Conservation (phyloP, 2,329 filamentous ascomycete species). For the Colletotrichum magnum region DNA sequence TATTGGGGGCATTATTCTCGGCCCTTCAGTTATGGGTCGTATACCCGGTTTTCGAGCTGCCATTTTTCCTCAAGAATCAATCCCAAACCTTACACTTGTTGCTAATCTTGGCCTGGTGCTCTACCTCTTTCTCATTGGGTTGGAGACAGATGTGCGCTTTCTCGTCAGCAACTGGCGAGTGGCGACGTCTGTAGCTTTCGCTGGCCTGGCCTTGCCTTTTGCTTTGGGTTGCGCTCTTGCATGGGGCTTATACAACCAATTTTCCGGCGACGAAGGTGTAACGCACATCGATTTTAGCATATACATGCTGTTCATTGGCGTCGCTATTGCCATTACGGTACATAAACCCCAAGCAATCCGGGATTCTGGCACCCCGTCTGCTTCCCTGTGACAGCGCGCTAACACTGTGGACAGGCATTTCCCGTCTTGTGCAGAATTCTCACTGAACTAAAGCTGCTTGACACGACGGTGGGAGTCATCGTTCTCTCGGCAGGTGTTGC, state of each 20-base stretch:
- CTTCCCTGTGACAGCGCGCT: too few relatives aligned
- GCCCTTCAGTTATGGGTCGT: slow-evolving; percentile 89
- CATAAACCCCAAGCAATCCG: too few relatives aligned
- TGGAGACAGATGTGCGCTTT: slow-evolving; percentile 87
- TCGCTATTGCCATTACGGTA: slow-evolving; percentile 88
- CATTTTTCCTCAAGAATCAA: slow-evolving; percentile 83
- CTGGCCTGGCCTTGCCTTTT: slow-evolving; percentile 87
- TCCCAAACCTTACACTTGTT: slow-evolving; percentile 81
- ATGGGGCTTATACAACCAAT: slow-evolving; percentile 84
- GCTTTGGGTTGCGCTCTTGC: slow-evolving; percentile 85
- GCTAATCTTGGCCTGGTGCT: slow-evolving; percentile 88
- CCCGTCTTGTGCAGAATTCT: slow-evolving; percentile 95
- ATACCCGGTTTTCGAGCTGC: slow-evolving; percentile 82
- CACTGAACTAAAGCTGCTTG: slow-evolving; percentile 88
- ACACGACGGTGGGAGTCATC: slow-evolving; percentile 87
- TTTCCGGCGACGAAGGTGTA: slow-evolving; percentile 62
- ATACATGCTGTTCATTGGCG: slow-evolving; percentile 84
- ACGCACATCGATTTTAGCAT: slow-evolving; percentile 64
- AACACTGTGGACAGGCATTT: slow-evolving; percentile 60
- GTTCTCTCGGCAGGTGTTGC: slow-evolving; percentile 91
- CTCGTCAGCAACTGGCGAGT: slow-evolving; percentile 85
- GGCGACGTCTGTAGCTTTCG: slow-evolving; percentile 81
- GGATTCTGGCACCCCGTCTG: too few relatives aligned
- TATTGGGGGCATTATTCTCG: slow-evolving; percentile 83
- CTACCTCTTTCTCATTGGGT: slow-evolving; percentile 88